A percentile compares a stretch with the other conserved stretches of the same genome.
These are phyloP conservation scores for Penicillium goetzii DNA, from an alignment of 495 filamentous ascomycete species.

Conservation along the genomic window DNA sequence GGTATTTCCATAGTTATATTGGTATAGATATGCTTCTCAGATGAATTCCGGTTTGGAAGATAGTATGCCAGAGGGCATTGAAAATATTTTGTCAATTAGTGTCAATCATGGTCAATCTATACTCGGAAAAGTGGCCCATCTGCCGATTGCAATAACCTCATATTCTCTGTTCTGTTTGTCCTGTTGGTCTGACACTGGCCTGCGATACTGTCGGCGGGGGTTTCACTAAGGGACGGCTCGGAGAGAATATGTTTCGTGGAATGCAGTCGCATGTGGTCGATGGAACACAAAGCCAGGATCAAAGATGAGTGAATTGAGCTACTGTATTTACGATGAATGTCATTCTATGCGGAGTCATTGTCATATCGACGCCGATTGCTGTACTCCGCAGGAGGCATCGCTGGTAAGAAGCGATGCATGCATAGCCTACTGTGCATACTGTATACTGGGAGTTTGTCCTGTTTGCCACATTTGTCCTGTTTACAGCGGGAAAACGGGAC, in stretches of 20 bases:
- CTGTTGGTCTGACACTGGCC: not conserved
- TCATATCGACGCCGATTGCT: not conserved
- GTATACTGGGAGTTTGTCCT: not conserved
- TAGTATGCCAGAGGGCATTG: not conserved
- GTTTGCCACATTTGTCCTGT: conserved; percentile 12
- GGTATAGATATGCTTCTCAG: not conserved
- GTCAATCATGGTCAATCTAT: not conserved
- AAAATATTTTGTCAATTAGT: not conserved
- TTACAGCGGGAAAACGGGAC: conserved; percentile 12
- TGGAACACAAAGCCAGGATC: not conserved
- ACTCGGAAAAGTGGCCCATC: not conserved
- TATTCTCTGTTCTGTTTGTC: no score
- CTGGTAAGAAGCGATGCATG: not conserved
- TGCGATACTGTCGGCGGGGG: not conserved
- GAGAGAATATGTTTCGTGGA: conserved; percentile 6
- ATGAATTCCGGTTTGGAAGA: not conserved
- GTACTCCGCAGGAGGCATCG: not conserved
- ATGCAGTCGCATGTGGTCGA: not conserved
- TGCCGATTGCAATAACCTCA: not conserved
- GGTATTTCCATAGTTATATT: not conserved
- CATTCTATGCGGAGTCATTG: not conserved
- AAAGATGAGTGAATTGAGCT: not conserved
- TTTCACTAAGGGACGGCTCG: conserved; percentile 1
- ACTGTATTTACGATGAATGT: not conserved
- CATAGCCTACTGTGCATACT: not conserved